Conservation (phyloP, 139 green algal genomes). For the Zygnema circumcarinatum region DNA sequence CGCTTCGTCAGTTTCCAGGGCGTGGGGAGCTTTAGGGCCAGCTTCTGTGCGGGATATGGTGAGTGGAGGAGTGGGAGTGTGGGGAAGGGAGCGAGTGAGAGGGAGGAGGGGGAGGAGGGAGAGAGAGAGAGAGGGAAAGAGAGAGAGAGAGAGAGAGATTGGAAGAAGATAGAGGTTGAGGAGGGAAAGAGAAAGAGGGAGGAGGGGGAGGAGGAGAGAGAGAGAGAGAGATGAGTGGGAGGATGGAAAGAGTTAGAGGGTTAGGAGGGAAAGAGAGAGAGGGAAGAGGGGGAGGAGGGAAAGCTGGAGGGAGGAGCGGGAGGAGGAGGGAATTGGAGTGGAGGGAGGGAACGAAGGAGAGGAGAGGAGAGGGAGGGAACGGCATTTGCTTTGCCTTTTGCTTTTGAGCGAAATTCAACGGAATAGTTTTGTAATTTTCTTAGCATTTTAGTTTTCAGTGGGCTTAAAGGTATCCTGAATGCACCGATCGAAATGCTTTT, state of each 20-base stretch:
- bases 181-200: background rate
- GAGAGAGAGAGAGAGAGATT: background rate
- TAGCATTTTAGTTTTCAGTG: no score
- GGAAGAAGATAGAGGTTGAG: background rate
- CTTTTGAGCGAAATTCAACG: no score
- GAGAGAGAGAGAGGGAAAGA: background rate
- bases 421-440: no score
- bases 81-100: background rate
- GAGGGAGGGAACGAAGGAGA: no score
- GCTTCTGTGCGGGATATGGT: no score
- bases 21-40: background rate
- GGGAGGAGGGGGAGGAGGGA: background rate
- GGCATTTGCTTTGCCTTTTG: no score
- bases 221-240: background rate
- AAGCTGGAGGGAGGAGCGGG: background rate
- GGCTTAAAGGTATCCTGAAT: no score
- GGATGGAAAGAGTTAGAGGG: background rate
- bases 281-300: conserved; percentile 27
- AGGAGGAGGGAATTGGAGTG: no score
- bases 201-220: conserved; percentile 3
- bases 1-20: background rate
- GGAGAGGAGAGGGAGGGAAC: no score
- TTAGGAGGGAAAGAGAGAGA: background rate
- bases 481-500: no score
- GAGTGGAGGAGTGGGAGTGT: background rate